Conservation (phyloP, 352 stramenopile species). For the Phytophthora melonis region DNA sequence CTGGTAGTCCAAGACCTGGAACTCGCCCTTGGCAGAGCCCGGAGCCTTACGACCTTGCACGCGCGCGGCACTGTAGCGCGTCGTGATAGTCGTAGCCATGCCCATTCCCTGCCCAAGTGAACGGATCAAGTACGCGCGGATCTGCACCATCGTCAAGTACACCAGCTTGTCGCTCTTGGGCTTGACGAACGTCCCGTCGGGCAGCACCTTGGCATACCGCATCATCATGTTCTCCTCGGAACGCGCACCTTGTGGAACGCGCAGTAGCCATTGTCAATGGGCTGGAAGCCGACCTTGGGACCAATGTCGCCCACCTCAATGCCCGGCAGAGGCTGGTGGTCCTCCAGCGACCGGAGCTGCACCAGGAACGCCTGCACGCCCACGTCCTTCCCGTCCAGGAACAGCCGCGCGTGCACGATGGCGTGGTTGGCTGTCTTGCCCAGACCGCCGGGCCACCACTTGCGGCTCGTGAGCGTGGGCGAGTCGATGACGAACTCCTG, state of each 20-base stretch:
- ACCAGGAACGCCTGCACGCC: constrained; percentile 39
- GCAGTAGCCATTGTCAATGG: constrained; percentile 31
- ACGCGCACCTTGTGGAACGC: constrained; percentile 31
- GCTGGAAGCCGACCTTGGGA: constrained; percentile 29
- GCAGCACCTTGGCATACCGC: constrained; percentile 47
- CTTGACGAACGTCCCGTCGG: constrained; percentile 66
- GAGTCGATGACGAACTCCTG: constrained; percentile 96
- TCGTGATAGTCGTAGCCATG: constrained; percentile 54
- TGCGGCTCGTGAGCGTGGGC: constrained; percentile 93
- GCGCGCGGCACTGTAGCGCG: constrained; percentile 59
- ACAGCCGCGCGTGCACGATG: constrained; percentile 40
- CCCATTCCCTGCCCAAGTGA: constrained; percentile 17
- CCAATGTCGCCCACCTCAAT: constrained; percentile 34
- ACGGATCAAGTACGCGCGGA: constrained; percentile 47
- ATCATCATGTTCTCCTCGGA: constrained; percentile 37
- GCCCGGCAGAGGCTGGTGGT: constrained; percentile 26
- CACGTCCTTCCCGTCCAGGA: constrained; percentile 35
- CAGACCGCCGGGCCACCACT: constrained; percentile 93
- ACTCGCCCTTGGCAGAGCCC: constrained; percentile 46
- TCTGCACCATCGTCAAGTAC: constrained; percentile 63
- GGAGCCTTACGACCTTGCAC: constrained; percentile 52
- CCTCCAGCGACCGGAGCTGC: constrained; percentile 25
- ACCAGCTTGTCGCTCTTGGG: constrained; percentile 72
- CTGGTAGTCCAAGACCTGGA: constrained; percentile 69
- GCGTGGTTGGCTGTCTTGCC: constrained; percentile 47